Evolutionary conservation across 768 basidiomycete genomes (phyloP).

Genomic region (Tulasnella sp.): DNA sequence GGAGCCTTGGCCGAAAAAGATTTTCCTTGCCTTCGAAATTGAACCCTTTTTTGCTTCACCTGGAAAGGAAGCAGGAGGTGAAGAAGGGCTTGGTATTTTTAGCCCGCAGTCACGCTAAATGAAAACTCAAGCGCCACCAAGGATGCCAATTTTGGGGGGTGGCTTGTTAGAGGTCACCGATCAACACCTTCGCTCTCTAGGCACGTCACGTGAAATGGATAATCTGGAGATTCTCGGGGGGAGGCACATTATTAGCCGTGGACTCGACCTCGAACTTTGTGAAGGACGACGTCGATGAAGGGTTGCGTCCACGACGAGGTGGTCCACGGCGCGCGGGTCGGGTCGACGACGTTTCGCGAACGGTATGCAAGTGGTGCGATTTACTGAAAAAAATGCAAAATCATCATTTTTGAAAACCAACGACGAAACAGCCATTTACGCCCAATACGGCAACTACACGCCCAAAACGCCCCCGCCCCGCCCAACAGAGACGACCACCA

Average conservation of each 20-base stretch:
- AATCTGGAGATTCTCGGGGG: too few species aligned
- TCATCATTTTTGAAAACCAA: conserved; percentile 3
- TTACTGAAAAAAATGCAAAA: background rate
- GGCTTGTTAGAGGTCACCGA: background rate
- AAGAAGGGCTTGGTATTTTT: background rate
- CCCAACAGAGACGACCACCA: background rate
- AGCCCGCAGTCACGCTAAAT: background rate
- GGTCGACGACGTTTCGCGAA: too few species aligned
- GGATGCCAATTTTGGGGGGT: too few species aligned
- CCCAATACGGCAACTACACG: conserved; percentile 5
- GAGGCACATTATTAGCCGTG: too few species aligned
- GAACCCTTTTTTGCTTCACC: too few species aligned
- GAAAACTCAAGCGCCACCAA: background rate
- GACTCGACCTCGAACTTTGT: too few species aligned
- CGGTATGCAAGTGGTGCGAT: too few species aligned
- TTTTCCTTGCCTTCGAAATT: background rate
- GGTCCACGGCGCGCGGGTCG: too few species aligned
- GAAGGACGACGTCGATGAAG: too few species aligned
- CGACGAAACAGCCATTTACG: background rate
- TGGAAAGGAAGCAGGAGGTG: too few species aligned
- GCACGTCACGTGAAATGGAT: background rate
- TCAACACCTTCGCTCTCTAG: background rate
- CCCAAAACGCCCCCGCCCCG: background rate
- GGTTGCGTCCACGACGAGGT: too few species aligned
- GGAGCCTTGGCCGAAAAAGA: background rate